Conservation (phyloP, 371 early-diverging fungal species). For the Enterospora canceri region DNA sequence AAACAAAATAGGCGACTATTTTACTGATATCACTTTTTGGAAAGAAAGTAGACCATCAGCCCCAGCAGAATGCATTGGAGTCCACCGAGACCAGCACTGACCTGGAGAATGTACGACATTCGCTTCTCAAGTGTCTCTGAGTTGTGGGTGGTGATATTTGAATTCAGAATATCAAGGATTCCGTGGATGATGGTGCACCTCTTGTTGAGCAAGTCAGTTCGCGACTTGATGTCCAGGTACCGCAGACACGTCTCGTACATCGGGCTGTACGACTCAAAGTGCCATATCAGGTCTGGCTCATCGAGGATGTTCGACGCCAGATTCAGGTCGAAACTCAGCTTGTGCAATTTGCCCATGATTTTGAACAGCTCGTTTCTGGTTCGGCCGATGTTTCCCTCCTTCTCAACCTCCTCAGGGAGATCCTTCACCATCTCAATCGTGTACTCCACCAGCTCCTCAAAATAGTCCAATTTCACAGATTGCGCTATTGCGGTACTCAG, state of each 20-base stretch:
- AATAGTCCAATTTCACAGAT: constrained; percentile 57
- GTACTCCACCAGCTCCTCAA: constrained; percentile 54
- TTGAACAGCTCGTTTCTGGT: constrained; percentile 53
- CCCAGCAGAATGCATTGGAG: constrained; percentile 8
- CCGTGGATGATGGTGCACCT: constrained; percentile 55
- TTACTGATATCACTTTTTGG: constrained; percentile 1
- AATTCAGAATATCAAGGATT: constrained; percentile 49
- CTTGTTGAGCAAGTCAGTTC: constrained; percentile 56
- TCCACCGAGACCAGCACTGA: constrained; percentile 43
- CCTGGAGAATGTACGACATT: constrained; percentile 46
- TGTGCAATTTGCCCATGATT: constrained; percentile 51
- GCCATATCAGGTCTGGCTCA: constrained; percentile 57
- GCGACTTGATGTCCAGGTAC: constrained; percentile 55
- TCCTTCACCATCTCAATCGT: constrained; percentile 52
- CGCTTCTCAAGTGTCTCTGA: constrained; percentile 52
- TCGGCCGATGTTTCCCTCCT: constrained; percentile 51
- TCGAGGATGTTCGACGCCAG: constrained; percentile 56
- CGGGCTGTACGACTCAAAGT: constrained; percentile 51
- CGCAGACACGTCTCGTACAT: constrained; percentile 55
- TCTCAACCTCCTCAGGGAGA: constrained; percentile 55
- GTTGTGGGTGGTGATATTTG: constrained; percentile 54
- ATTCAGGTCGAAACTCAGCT: constrained; percentile 54
- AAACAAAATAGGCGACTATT: not conserved
- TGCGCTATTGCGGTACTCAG: constrained; percentile 57
- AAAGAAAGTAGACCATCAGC: no score